Evolutionary conservation across 805 yeast species (phyloP), one percentile per base, ranked within the genome.

Genomic region (Tetrapisispora pingtungensis): DNA sequence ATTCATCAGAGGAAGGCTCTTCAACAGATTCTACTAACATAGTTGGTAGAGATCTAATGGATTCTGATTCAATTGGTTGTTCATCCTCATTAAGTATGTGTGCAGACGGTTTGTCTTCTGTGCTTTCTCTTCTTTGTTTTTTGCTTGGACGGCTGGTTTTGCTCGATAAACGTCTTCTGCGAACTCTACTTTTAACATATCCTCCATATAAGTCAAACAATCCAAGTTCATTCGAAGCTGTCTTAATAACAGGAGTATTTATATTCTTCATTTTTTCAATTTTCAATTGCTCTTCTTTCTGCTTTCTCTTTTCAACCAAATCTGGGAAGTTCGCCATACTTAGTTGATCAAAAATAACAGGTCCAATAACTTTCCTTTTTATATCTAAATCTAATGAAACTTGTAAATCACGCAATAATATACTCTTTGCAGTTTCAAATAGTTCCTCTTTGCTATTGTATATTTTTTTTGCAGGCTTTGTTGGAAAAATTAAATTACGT

Each of bases 311-410:
- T n/a, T 64, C 60, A 42, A 67, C 46, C 20, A 66, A 57, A 3
- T 71, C 73, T 1, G 85, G 82, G 55, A 74, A 81, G 33, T 72
- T 72, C 4, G 73, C 75, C 33, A 78, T 80, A 45, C 75, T 73
- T 50, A 87, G 67, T 17, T 73, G 62, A 27, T 80, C 80, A 43
- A 83, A 68, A 15, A 87, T 74, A 1, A 72, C 69, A 0, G 93
- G 86, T 0, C 84, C 88, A 20, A 85, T 73, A 3, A 84, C 64
- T 47, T 86, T 74, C 54, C 80, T 90, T 51, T 84, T 70, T 20
- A 87, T 74, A 62, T 87, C 95, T 48, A 81, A 81, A 18, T 78
- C 65, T 37, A 87, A 59, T 39, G 80, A 78, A 10, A 68, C 66
- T 47, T 76, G 77, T 41, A 87, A 70, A 50, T 87, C 95, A 44